These are phyloP conservation scores for Globisporangium polare DNA, from an alignment of 352 stramenopile species.

Conservation along the genomic window DNA sequence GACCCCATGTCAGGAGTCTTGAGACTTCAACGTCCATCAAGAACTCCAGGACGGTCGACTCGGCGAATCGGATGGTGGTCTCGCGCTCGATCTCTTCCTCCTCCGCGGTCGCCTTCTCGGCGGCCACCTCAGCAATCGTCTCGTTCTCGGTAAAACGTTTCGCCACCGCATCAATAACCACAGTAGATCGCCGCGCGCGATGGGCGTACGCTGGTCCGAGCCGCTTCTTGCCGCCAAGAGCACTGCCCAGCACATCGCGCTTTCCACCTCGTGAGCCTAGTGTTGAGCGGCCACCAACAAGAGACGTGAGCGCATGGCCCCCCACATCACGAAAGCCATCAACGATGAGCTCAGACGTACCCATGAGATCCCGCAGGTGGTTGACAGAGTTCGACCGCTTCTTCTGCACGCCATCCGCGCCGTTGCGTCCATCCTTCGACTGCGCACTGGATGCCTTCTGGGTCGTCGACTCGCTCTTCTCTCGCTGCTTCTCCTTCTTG, in stretches of 20 bases:
- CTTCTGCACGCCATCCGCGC: background rate
- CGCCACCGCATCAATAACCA: constrained; percentile 39
- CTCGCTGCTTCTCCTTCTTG: constrained; percentile 6
- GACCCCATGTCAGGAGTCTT: constrained; percentile 26
- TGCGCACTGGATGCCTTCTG: constrained; percentile 2
- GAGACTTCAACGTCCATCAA: constrained; percentile 63
- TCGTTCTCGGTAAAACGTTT: constrained; percentile 25
- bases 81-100: background rate
- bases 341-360: constrained; percentile 22
- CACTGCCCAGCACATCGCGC: constrained; percentile 37
- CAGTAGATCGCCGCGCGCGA: constrained; percentile 42
- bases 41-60: constrained; percentile 32
- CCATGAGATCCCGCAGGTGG: constrained; percentile 57
- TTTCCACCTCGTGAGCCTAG: constrained; percentile 27
- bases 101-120: background rate
- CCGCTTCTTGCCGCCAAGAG: constrained; percentile 19
- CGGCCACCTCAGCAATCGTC: background rate
- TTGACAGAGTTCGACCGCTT: constrained; percentile 50
- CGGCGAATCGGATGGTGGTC: constrained; percentile 16
- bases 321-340: constrained; percentile 2
- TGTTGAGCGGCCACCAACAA: constrained; percentile 4
- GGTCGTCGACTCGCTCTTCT: constrained; percentile 13
- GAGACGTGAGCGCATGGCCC: background rate
- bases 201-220: constrained; percentile 39
- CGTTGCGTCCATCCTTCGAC: constrained; percentile 20